Conservation (phyloP, 2,329 filamentous ascomycete species). For the Xylaria digitata region DNA sequence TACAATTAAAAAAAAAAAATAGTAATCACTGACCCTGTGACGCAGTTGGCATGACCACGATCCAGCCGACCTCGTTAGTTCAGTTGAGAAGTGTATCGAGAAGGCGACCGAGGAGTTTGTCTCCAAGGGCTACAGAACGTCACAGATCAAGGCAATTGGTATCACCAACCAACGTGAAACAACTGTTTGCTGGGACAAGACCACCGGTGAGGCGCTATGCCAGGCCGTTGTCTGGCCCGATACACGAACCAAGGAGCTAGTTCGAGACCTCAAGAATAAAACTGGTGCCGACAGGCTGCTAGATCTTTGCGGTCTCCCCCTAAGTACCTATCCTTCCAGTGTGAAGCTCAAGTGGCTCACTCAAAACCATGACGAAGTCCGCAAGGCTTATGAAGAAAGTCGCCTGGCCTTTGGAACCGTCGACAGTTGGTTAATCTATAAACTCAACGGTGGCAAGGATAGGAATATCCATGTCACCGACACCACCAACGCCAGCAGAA, state of each 20-base stretch:
- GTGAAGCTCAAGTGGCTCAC: slow-evolving; percentile 88
- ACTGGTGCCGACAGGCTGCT: slow-evolving; percentile 75
- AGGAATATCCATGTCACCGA: slow-evolving; percentile 81
- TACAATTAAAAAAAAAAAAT: slow-evolving; percentile 6
- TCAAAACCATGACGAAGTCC: slow-evolving; percentile 75
- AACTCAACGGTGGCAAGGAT: slow-evolving; percentile 78
- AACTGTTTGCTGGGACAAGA: slow-evolving; percentile 83
- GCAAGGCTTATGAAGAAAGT: slow-evolving; percentile 79
- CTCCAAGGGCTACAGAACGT: slow-evolving; percentile 72
- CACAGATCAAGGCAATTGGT: slow-evolving; percentile 80
- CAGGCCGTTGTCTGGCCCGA: slow-evolving; percentile 94
- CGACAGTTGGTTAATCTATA: slow-evolving; percentile 88
- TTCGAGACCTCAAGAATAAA: slow-evolving; percentile 78
- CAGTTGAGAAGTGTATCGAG: slow-evolving; percentile 83
- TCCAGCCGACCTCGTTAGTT: slow-evolving; percentile 77
- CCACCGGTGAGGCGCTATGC: slow-evolving; percentile 81
- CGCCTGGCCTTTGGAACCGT: slow-evolving; percentile 86
- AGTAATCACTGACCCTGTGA: slow-evolving; percentile 29
- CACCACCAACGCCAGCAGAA: slow-evolving; percentile 86
- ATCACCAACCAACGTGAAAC: slow-evolving; percentile 95
- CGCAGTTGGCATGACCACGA: slow-evolving; percentile 90
- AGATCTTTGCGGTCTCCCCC: slow-evolving; percentile 80
- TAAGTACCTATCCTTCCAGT: slow-evolving; percentile 89
- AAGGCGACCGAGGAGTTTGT: slow-evolving; percentile 78
- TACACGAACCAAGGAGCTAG: slow-evolving; percentile 77